Conservation (phyloP, 768 basidiomycete genomes). For the Arthromyces matolae region DNA sequence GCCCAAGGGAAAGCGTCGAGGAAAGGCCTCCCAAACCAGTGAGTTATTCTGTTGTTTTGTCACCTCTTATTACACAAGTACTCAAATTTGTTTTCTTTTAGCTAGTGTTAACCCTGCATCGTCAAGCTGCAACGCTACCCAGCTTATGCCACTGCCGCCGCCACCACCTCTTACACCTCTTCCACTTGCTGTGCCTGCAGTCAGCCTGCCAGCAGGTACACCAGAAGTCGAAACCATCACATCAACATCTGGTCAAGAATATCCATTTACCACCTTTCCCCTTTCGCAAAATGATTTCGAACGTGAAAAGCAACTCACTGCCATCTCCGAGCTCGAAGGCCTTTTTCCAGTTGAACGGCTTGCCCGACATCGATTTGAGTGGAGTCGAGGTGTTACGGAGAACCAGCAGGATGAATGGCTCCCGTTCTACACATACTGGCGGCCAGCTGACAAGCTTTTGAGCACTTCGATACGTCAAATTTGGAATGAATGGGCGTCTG, state of each 20-base stretch:
- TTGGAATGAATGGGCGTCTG: conserved; percentile 25
- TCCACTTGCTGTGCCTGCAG: too few relatives aligned
- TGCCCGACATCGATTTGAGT: conserved; percentile 18
- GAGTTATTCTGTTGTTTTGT: too few relatives aligned
- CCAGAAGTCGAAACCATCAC: too few relatives aligned
- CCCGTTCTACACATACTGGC: conserved; percentile 21
- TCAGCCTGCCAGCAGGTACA: too few relatives aligned
- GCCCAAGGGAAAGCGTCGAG: background rate
- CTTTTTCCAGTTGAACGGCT: background rate
- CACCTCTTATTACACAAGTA: too few relatives aligned
- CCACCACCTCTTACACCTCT: too few relatives aligned
- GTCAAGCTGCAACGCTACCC: too few relatives aligned
- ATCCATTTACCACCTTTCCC: conserved; percentile 2
- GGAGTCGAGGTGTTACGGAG: conserved; percentile 16
- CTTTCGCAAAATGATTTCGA: conserved; percentile 1
- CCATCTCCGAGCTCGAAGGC: background rate
- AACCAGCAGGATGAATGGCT: conserved; percentile 21
- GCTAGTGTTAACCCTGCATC: too few relatives aligned
- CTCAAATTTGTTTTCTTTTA: too few relatives aligned
- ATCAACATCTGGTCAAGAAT: background rate
- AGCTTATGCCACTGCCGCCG: too few relatives aligned
- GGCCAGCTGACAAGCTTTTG: background rate
- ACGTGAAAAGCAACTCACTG: conserved; percentile 3
- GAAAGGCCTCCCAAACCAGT: too few relatives aligned
- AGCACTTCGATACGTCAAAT: conserved; percentile 17